Evolutionary conservation across 192 early-diverging fungal genomes (phyloP).

Genomic region (Linnemannia schmuckeri): DNA sequence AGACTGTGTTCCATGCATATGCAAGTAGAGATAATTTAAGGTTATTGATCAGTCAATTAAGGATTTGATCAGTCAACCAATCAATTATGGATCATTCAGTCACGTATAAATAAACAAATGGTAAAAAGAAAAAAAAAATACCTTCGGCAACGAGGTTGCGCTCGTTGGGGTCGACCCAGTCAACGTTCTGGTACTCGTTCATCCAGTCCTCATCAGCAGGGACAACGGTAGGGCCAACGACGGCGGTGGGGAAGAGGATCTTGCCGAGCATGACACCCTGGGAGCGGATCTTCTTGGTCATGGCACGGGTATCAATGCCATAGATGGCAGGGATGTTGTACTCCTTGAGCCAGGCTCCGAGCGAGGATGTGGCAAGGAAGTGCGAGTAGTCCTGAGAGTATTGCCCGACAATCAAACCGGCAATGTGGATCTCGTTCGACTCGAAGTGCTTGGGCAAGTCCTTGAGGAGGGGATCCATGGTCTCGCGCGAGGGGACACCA

Average conservation of each 20-base stretch:
- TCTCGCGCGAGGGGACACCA: conserved; percentile 93
- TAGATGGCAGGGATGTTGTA: conserved; percentile 93
- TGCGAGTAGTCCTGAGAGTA: conserved; percentile 95
- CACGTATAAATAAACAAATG: not conserved
- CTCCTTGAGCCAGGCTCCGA: conserved; percentile 93
- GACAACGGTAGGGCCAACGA: conserved; percentile 61
- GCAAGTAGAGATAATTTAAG: not conserved
- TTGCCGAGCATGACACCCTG: conserved; percentile 93
- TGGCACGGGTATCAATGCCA: conserved; percentile 95
- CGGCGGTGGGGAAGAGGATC: conserved; percentile 83
- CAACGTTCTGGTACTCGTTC: conserved; percentile 81
- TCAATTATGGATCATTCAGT: not conserved
- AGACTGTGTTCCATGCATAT: conserved; percentile 65
- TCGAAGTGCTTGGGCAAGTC: conserved; percentile 96
- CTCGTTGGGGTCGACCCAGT: conserved; percentile 94
- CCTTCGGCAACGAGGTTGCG: conserved; percentile 93
- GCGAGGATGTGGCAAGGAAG: conserved; percentile 88
- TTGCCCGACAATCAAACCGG: conserved; percentile 92
- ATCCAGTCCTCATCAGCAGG: conserved; percentile 68
- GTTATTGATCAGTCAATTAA: not conserved
- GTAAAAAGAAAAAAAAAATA: conserved; percentile 7
- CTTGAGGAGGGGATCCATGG: conserved; percentile 86
- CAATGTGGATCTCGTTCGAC: conserved; percentile 93
- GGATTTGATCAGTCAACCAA: not conserved
- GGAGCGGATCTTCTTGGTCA: conserved; percentile 97